These are phyloP conservation scores for Nakaseomyces uthaithaninus DNA, from an alignment of 1,139 yeast genomes.

Conservation along the genomic window DNA sequence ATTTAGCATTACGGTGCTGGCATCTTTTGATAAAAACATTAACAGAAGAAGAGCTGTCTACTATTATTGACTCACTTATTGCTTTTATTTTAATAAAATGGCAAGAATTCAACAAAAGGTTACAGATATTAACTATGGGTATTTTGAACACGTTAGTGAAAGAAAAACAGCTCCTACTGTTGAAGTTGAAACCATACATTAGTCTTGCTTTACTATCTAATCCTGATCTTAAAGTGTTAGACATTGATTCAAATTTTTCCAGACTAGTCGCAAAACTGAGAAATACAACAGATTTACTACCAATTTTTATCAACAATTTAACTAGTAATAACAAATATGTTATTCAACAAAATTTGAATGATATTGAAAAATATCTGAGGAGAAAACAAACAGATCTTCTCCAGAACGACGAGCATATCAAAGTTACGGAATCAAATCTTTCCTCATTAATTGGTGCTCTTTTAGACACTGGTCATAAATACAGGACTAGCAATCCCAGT, in stretches of 20 bases:
- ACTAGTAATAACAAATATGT: slow-evolving; percentile 54
- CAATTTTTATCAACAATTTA: slow-evolving; percentile 26
- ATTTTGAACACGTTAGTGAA: slow-evolving; percentile 71
- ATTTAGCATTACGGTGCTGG: slow-evolving; percentile 64
- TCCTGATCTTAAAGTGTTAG: slow-evolving; percentile 23
- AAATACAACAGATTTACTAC: slow-evolving; percentile 21
- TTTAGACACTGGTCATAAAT: slow-evolving; percentile 53
- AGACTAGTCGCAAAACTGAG: slow-evolving; percentile 22
- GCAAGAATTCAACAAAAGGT: slow-evolving; percentile 39
- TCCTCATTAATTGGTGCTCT: slow-evolving; percentile 45
- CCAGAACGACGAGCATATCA: slow-evolving; percentile 12
- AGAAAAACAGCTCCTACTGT: slow-evolving; percentile 42
- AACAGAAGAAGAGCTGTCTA: slow-evolving; percentile 44
- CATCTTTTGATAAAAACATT: slow-evolving; percentile 44
- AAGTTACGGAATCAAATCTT: slow-evolving; percentile 15
- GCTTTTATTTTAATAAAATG: slow-evolving; percentile 62
- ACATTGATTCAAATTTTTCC: slow-evolving; percentile 39
- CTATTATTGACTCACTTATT: slow-evolving; percentile 48
- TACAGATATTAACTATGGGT: slow-evolving; percentile 47
- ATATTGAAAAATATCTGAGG: slow-evolving; percentile 47
- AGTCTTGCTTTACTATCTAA: slow-evolving; percentile 25
- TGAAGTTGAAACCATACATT: slow-evolving; percentile 30
- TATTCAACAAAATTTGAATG: slow-evolving; percentile 68
- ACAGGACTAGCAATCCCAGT: slow-evolving; percentile 41
- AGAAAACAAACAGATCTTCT: slow-evolving; percentile 20